A percentile compares a stretch with the other conserved stretches of the same genome.
Evolutionary conservation across 768 basidiomycete species (phyloP).

Genomic region (Harrya chromipes): DNA sequence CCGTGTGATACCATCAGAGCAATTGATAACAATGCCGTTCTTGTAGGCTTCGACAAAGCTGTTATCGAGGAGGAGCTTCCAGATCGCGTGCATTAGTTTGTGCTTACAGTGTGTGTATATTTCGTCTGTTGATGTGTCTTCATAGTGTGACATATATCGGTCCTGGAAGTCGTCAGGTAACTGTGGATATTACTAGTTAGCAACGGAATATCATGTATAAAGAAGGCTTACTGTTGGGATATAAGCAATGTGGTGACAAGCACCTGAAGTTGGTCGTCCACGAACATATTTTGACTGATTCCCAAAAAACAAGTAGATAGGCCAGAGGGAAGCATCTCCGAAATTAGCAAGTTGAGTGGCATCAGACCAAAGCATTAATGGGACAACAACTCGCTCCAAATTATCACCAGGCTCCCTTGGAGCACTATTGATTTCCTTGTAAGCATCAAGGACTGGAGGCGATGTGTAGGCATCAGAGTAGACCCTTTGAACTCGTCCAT

Average conservation of each 20-base stretch:
- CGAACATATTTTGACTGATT: slow-evolving; percentile 9
- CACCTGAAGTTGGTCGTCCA: neutral
- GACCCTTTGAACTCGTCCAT: neutral
- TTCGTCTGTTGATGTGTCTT: neutral
- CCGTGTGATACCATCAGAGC: slow-evolving; percentile 12
- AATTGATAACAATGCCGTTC: slow-evolving; percentile 18
- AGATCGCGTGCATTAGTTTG: slow-evolving; percentile 14
- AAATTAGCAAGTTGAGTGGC: neutral
- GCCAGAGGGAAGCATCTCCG: slow-evolving; percentile 12
- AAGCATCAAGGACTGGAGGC: neutral
- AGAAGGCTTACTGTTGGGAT: neutral
- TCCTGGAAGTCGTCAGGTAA: neutral
- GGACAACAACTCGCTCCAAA: slow-evolving; percentile 13
- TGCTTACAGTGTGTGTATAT: slow-evolving; percentile 18
- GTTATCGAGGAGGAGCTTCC: neutral
- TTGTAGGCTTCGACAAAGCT: neutral
- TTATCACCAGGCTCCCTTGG: slow-evolving; percentile 7
- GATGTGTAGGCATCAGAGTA: slow-evolving; percentile 3
- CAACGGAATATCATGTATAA: too few relatives aligned
- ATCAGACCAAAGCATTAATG: neutral
- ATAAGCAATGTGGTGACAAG: neutral
- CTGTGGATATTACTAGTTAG: too few relatives aligned
- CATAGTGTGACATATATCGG: neutral
- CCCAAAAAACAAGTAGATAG: slow-evolving; percentile 12
- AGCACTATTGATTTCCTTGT: slow-evolving; percentile 5